Base-by-base conservation (phyloP, 148 eudicot species). In the Limonium bicolor region DNA sequence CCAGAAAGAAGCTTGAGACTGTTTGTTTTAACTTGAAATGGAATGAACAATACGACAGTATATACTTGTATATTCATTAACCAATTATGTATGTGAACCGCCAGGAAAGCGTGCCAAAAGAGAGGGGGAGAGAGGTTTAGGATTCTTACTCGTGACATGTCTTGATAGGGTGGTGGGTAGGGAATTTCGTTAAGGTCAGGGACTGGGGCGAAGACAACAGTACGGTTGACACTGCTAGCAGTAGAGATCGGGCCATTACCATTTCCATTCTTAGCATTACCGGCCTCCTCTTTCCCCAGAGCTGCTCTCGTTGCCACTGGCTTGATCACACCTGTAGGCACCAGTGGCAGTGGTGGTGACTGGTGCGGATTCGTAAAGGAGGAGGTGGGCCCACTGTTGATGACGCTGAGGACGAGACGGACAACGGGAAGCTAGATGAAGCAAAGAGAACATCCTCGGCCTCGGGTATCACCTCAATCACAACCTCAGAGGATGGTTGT, bases 371-470 rank as follows among this genome's bases (percentile, higher is more conserved):
- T n/a, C 49, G 53, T 37, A 41, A 50, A 23, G 54, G 18, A 19
- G 59, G 67, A 21, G 59, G 61, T 54, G 23, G 64, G 17, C 58
- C 55, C 2, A 64, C 67, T 5, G 48, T 20, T 3, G 50, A 22
- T 45, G 62, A 47, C 18, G 65, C 41, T 48, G 77, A 58, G 48
- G 94, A 83, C n/a, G 73, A 54, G 27, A 79, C 77, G 20, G 90
- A 84, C 5, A 85, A 65, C 8, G 96, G 94, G 27, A 94, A 76
- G 36, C 75, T 52, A 49, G 92, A 81, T 15, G 81, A 81, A 64
- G 64, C 76, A 36, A 56, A 62, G 20, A 67, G 33, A 15, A 59
- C 34, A 70, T 71, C n/a, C n/a, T n/a, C n/a, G n/a, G n/a, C 93
- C 14, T 78, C 70, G 57, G 27, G 73, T 72, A 19, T 76, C 51